Base-by-base conservation (phyloP, 2,329 filamentous ascomycete species). In the Clathrospora elynae region DNA sequence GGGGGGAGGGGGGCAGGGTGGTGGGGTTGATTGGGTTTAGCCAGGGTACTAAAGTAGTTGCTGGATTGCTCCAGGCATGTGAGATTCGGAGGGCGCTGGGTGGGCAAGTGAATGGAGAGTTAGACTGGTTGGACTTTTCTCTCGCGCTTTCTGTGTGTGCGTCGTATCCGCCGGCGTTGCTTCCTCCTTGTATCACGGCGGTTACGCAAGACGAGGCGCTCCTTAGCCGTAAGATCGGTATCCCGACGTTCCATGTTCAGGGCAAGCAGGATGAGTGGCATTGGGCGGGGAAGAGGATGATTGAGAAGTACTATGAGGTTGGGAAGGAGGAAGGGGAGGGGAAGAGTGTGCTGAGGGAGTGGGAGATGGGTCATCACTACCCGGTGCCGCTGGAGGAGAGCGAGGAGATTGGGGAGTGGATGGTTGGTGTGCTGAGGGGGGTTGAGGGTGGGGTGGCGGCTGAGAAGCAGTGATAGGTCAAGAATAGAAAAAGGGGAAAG, bases 361-460 rank as follows among this genome's bases (percentile, higher is more conserved):
- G 59, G 48, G 55, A 64, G 4, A 68, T 66, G 48, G 67, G 67
- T 1, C 70, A 72, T 62, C 55, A 67, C 53, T 65, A 72, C 49
- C 70, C 70, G 1, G 52, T 58, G 13, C 35, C 38, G 22, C 28
- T 50, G 1, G 67, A 67, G 37, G 64, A 71, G 35, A 67, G 39
- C 10, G 51, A 68, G 49, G 48, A 37, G 35, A 55, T 70, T 12
- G 51, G 25, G 30, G 48, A 62, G 10, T 68, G 63, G 62, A 45
- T 62, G 22, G 12, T 59, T n/a, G 40, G 35, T 14, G 23, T 38
- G 5, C 19, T 42, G 14, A 41, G 41, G 9, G 49, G 44, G 34
- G 28, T 31, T 29, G 42, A 41, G 30, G 37, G 17, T 9, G 22
- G 18, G 18, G 35, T 16, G 10, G 41, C 11, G 28, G 12, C 14